Conservation (phyloP, 108 stramenopile genomes). For the Cyclotella baltica region DNA sequence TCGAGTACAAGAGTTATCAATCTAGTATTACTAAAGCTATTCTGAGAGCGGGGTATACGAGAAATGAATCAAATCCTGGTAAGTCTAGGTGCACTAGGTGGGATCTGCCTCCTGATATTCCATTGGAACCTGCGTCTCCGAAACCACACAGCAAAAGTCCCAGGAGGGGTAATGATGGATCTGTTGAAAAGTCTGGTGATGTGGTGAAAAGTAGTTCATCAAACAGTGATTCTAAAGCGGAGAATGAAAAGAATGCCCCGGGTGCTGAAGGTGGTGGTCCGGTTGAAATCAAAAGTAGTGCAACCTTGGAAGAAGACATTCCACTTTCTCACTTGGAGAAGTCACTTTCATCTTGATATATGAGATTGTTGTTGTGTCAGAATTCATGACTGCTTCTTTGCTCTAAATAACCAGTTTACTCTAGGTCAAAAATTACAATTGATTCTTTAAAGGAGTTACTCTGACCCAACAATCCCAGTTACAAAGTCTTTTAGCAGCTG, state of each 20-base stretch:
- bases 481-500: too few relatives aligned
- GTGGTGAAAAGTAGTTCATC: neutral
- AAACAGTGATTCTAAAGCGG: neutral
- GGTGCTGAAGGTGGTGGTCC: neutral
- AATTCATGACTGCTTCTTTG: too few relatives aligned
- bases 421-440: too few relatives aligned
- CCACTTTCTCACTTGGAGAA: neutral
- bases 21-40: conserved; percentile 20
- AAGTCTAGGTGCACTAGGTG: conserved; percentile 8
- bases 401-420: too few relatives aligned
- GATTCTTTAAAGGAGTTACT: too few relatives aligned
- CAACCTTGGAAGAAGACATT: neutral
- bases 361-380: neutral
- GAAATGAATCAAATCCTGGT: conserved; percentile 16
- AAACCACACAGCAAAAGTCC: neutral
- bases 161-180: neutral
- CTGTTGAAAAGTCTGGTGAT: neutral
- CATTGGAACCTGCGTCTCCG: conserved; percentile 2
- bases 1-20: conserved; percentile 20
- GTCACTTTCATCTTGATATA: neutral
- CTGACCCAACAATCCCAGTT: too few relatives aligned
- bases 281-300: neutral
- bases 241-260: neutral
- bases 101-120: conserved; percentile 19
- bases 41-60: conserved; percentile 17